Evolutionary conservation across 345 rosid species (phyloP).

Genomic region (Theobroma cacao): DNA sequence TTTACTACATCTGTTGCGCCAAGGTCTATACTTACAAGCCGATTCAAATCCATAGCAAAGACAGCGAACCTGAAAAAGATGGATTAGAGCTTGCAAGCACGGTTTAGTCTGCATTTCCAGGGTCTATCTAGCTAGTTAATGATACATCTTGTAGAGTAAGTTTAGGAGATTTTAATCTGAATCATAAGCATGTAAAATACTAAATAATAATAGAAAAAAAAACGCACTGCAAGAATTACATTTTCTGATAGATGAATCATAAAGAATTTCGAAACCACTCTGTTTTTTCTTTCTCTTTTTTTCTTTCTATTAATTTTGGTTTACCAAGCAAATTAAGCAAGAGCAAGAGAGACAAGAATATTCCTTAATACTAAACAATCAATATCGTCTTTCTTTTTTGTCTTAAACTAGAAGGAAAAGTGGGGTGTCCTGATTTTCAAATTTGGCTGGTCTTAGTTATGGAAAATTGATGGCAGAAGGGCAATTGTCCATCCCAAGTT

Average conservation of each 20-base stretch:
- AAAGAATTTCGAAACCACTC: background rate
- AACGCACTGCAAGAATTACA: background rate
- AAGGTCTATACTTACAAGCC: conserved; percentile 75
- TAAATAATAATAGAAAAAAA: background rate
- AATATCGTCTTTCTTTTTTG: background rate
- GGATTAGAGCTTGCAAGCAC: conserved; percentile 34
- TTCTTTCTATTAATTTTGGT: background rate
- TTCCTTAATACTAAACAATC: background rate
- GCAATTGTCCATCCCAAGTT: background rate
- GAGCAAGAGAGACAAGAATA: background rate
- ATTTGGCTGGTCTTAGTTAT: background rate
- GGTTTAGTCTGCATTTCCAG: conserved; percentile 18
- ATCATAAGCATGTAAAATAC: background rate
- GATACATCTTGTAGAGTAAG: background rate
- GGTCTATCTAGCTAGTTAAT: background rate
- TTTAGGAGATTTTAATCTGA: background rate
- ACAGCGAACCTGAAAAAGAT: conserved; percentile 23
- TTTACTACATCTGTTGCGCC: conserved; percentile 62
- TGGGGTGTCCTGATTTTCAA: background rate
- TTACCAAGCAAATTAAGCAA: background rate
- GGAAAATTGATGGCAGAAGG: background rate
- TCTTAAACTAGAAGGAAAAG: background rate
- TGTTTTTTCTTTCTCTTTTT: background rate
- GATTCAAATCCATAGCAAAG: conserved; percentile 44
- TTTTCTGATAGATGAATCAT: background rate